These are phyloP conservation scores for Collybiopsis luxurians DNA, from an alignment of 768 basidiomycete species.

Conservation along the genomic window DNA sequence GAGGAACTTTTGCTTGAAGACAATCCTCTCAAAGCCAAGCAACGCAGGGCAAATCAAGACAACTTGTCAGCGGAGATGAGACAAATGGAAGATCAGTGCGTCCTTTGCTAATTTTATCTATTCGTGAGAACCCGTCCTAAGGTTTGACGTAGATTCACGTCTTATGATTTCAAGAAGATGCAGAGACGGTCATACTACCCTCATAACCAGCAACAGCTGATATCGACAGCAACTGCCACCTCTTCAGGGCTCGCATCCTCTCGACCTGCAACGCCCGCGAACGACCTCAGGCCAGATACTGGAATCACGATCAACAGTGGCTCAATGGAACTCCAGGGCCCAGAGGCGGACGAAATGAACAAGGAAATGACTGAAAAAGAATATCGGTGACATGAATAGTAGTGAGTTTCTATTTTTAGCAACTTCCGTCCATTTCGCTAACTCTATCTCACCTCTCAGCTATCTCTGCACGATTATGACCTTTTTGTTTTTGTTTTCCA, in stretches of 20 bases:
- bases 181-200: constrained; percentile 90
- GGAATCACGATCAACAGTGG: constrained; percentile 37
- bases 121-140: constrained; percentile 5
- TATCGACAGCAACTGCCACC: constrained; percentile 72
- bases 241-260: constrained; percentile 70
- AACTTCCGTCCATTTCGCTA: too few species aligned
- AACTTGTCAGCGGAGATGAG: constrained; percentile 89
- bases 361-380: constrained; percentile 49
- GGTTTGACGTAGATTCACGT: constrained; percentile 61
- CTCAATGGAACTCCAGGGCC: constrained; percentile 39
- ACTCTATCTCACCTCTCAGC: too few species aligned
- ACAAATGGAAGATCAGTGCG: constrained; percentile 97
- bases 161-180: constrained; percentile 93
- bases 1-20: constrained; percentile 96
- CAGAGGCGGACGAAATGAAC: constrained; percentile 34
- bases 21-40: constrained; percentile 93
- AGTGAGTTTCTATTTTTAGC: too few species aligned
- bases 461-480: too few species aligned
- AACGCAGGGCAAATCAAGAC: constrained; percentile 88
- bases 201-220: constrained; percentile 64
- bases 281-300: constrained; percentile 44
- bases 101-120: constrained; percentile 14
- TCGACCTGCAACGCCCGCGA: constrained; percentile 69
- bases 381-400: constrained; percentile 24
- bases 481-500: too few species aligned